These are phyloP conservation scores for Pseudozyma thailandica DNA, from an alignment of 1,284 basidiomycete species.

Conservation along the genomic window DNA sequence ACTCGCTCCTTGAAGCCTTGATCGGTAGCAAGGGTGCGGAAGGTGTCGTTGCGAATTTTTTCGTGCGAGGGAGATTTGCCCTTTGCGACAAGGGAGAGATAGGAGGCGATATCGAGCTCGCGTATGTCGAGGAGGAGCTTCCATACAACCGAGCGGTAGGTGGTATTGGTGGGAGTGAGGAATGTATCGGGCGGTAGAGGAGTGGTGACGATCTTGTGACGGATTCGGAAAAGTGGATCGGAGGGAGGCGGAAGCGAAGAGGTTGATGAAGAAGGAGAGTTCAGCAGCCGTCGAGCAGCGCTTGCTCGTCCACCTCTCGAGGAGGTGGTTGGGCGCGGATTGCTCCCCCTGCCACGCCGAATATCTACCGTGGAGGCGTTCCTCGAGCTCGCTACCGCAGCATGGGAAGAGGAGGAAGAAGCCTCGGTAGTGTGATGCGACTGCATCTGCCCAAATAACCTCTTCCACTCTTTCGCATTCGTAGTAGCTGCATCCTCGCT, in stretches of 20 bases:
- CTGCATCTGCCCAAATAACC: constrained; percentile 27
- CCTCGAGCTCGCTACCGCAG: background rate
- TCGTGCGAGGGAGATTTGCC: constrained; percentile 55
- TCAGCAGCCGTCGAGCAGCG: constrained; percentile 9
- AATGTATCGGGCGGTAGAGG: constrained; percentile 30
- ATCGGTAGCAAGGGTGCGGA: constrained; percentile 92
- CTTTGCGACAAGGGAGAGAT: constrained; percentile 51
- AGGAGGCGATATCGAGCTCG: constrained; percentile 33
- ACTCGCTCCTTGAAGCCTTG: constrained; percentile 93
- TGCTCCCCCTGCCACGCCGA: constrained; percentile 6
- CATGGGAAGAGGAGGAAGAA: constrained; percentile 1
- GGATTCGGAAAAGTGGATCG: constrained; percentile 30
- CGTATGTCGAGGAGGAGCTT: constrained; percentile 56
- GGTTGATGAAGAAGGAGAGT: constrained; percentile 4
- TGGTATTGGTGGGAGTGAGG: constrained; percentile 21
- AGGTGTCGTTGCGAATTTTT: constrained; percentile 72
- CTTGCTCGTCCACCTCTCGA: constrained; percentile 1
- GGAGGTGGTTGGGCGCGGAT: background rate
- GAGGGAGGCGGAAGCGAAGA: constrained; percentile 8
- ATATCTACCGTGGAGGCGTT: background rate
- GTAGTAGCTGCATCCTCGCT: constrained; percentile 11
- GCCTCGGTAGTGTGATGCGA: background rate
- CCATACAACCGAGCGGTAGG: constrained; percentile 52
- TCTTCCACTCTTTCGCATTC: constrained; percentile 30
- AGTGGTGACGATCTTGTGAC: constrained; percentile 39